Evolutionary conservation across 1,284 basidiomycete species (phyloP).

Genomic region (Baeospora myosura): DNA sequence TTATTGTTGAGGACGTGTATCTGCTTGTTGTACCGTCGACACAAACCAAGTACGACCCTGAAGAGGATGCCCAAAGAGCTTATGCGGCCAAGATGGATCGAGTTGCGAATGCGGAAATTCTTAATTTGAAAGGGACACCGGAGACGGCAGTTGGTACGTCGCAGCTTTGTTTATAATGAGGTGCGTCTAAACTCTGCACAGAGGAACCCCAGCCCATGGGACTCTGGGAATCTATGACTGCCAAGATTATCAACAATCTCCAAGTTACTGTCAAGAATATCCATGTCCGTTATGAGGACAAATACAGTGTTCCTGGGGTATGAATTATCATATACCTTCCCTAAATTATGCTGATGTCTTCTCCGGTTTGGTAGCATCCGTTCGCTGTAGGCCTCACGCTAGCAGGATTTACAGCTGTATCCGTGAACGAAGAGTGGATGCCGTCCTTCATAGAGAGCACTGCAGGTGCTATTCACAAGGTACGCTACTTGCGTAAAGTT

Average conservation of each 20-base stretch:
- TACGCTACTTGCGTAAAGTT: constrained; percentile 18
- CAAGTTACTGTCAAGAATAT: constrained; percentile 95
- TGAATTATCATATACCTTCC: not conserved
- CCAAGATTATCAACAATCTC: constrained; percentile 93
- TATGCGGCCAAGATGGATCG: constrained; percentile 89
- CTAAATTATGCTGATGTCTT: constrained; percentile 5
- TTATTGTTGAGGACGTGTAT: constrained; percentile 92
- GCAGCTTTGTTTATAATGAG: not conserved
- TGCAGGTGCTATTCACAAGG: constrained; percentile 87
- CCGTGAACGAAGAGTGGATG: constrained; percentile 87
- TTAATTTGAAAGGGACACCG: constrained; percentile 66
- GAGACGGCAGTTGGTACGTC: constrained; percentile 44
- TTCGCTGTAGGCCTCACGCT: constrained; percentile 92
- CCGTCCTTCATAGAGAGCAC: constrained; percentile 94
- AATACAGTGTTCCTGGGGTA: constrained; percentile 86
- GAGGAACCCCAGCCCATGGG: constrained; percentile 76
- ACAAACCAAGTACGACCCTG: constrained; percentile 65
- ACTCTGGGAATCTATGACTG: constrained; percentile 77
- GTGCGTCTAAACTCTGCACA: constrained; percentile 13
- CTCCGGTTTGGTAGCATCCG: constrained; percentile 60
- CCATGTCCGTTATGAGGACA: constrained; percentile 95
- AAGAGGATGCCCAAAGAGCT: constrained; percentile 78
- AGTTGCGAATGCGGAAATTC: constrained; percentile 81
- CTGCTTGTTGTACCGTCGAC: constrained; percentile 86
- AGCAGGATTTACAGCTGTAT: constrained; percentile 90